Conservation (phyloP, 768 basidiomycete species). For the Mycena capillaripes region DNA sequence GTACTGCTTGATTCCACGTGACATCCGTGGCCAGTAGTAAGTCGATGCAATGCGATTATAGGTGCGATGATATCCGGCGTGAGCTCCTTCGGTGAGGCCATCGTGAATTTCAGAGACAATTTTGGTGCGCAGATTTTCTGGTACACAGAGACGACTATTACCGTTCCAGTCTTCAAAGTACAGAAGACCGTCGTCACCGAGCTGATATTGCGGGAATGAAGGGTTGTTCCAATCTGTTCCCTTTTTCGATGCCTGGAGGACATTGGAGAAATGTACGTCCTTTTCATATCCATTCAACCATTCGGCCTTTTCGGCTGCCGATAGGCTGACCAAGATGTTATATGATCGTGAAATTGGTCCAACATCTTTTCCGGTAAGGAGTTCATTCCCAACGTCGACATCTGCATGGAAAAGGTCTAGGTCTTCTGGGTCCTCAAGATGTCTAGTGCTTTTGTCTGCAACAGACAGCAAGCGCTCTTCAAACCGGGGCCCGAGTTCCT, state of each 20-base stretch:
- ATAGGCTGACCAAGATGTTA: neutral
- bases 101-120: neutral
- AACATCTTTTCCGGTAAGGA: neutral
- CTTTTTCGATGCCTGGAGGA: slow-evolving; percentile 33
- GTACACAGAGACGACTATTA: slow-evolving; percentile 44
- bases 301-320: neutral
- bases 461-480: neutral
- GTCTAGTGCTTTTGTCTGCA: neutral
- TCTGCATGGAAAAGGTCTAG: neutral
- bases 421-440: neutral
- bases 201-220: slow-evolving; percentile 12
- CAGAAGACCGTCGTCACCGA: slow-evolving; percentile 25
- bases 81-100: neutral
- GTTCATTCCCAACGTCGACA: neutral
- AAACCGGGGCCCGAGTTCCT: neutral
- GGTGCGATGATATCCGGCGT: neutral
- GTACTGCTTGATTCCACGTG: neutral
- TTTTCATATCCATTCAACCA: neutral
- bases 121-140: slow-evolving; percentile 11
- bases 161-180: slow-evolving; percentile 43
- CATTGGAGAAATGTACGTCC: neutral
- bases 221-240: neutral
- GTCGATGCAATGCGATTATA: neutral
- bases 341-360: neutral
- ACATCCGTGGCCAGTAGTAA: neutral